Conservation (phyloP, 1,139 yeast genomes). For the Geotrichum phurueaensis region DNA sequence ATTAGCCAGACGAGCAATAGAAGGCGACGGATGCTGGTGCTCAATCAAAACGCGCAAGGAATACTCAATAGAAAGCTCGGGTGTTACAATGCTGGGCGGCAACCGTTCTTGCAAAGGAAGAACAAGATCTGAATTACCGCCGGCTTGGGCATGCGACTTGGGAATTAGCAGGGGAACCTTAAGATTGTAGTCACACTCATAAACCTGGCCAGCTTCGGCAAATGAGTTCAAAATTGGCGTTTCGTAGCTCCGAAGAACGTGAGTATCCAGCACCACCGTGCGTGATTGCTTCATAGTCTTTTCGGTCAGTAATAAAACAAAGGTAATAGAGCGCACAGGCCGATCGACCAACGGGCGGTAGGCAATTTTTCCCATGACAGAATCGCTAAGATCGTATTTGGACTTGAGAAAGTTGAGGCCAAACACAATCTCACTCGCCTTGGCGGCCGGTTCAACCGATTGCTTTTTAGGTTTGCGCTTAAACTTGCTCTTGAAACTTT, state of each 20-base stretch:
- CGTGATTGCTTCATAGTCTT: background rate
- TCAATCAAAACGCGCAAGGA: conserved; percentile 4
- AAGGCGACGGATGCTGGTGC: background rate
- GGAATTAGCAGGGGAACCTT: conserved; percentile 7
- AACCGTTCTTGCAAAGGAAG: conserved; percentile 9
- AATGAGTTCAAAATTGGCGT: background rate
- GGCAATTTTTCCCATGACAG: background rate
- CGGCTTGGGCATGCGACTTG: background rate
- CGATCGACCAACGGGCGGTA: background rate
- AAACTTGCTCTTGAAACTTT: background rate
- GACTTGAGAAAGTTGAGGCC: background rate
- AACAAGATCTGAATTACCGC: background rate
- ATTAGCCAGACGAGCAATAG: background rate
- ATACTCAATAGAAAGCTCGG: conserved; percentile 2
- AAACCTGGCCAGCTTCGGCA: background rate
- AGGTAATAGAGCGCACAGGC: conserved; percentile 2
- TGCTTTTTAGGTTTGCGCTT: background rate
- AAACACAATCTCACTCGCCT: background rate
- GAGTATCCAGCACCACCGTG: background rate
- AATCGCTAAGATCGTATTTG: conserved; percentile 6
- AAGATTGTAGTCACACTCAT: conserved; percentile 1
- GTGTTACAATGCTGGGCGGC: conserved; percentile 2
- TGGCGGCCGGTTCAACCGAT: background rate
- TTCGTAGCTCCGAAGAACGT: background rate
- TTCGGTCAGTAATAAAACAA: conserved; percentile 2